A percentile compares a stretch with the other conserved stretches of the same genome.
Evolutionary conservation across 2,329 filamentous ascomycete species (phyloP).

Genomic region (Herpotrichia juniperi): DNA sequence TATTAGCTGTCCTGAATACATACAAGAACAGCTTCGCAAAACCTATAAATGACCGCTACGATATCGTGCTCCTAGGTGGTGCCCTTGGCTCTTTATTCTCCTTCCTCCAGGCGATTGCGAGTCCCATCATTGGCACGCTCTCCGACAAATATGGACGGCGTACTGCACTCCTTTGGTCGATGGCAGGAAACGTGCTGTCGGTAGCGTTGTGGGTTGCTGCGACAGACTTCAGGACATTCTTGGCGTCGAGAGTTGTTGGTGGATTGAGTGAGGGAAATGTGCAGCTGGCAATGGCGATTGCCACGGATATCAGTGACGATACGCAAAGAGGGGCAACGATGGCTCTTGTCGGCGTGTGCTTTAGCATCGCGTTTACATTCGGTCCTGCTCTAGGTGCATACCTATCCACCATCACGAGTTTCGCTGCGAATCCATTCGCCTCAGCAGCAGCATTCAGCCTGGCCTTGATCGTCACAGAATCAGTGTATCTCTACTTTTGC

Average conservation of each 20-base stretch:
- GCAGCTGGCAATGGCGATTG: conserved; percentile 93
- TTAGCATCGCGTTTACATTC: conserved; percentile 96
- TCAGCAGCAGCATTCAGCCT: conserved; percentile 89
- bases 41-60: conserved; percentile 94
- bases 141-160: conserved; percentile 89
- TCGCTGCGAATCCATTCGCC: conserved; percentile 91
- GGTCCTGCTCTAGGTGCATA: conserved; percentile 91
- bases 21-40: conserved; percentile 94
- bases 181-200: conserved; percentile 90
- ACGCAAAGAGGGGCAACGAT: conserved; percentile 86
- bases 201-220: conserved; percentile 94
- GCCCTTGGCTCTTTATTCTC: conserved; percentile 94
- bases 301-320: conserved; percentile 92
- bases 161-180: conserved; percentile 85
- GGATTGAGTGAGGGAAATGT: conserved; percentile 96
- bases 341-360: conserved; percentile 95
- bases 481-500: conserved; percentile 79
- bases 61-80: conserved; percentile 93
- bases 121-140: conserved; percentile 85
- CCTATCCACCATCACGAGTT: conserved; percentile 75
- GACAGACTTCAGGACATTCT: conserved; percentile 92
- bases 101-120: conserved; percentile 88
- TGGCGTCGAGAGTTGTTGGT: conserved; percentile 90
- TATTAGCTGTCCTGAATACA: conserved; percentile 83
- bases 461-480: conserved; percentile 83